Evolutionary conservation across 345 rosid genomes (phyloP), one percentile per base, ranked within the genome.

Genomic region (Aethionema arabicum): DNA sequence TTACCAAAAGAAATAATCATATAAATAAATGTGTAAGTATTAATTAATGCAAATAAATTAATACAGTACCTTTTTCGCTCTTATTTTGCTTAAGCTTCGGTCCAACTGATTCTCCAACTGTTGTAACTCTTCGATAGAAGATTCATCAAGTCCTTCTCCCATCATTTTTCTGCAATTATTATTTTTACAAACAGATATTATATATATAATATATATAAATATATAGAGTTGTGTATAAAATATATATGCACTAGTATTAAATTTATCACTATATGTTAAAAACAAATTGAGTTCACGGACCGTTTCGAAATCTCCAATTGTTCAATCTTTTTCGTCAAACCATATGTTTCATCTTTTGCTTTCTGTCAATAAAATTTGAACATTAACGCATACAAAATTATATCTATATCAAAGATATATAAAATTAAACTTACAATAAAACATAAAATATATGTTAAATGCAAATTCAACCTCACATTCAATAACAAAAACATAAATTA

Each of bases 11-110:
- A 53, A 61, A 45, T 45, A 21, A 53, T 9, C 38, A 30, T 4
- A 33, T 39, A 11, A 6, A 13, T 47, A 0, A 6, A 11, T 47
- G 11, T 8, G 7, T 31, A 13, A 55, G 10, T 52, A 21, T 21
- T 21, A 21, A 21, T 21, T 21, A 21, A 21, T 21, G 27, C 2
- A 21, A 21, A 21, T 21, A 21, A 21, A 21, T n/a, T n/a, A n/a
- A n/a, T n/a, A n/a, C n/a, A n/a, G n/a, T 69, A 89, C 96, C 98
- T 89, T 89, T 82, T 76, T 85, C 21, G 85, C 85, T 81, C 95
- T 80, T 54, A 92, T 82, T 74, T 67, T 83, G 65, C 71, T 65
- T 52, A 92, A 80, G 78, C 97, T 75, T 74, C 80, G 77, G 27
- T 85, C 95, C 74, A 89, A 9, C 65, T 92, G 95, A 65, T 65